Conservation (phyloP, 805 yeast species). For the Pichia nanzhaoensis region DNA sequence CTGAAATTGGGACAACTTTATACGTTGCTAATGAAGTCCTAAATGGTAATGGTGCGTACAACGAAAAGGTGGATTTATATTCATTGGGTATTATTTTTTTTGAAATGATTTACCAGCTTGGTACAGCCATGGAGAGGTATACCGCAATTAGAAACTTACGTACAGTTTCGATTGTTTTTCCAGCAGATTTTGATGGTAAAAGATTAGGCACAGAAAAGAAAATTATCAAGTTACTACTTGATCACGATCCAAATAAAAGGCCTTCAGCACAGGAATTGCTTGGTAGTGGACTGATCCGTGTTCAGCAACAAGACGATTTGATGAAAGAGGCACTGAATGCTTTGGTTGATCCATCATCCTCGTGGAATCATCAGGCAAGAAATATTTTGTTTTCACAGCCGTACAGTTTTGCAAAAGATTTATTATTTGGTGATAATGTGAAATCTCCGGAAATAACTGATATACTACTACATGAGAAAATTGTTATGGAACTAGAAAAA, state of each 20-base stretch:
- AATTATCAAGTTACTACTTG: conserved; percentile 59
- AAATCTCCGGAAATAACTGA: conserved; percentile 33
- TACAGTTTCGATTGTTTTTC: conserved; percentile 54
- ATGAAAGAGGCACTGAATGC: conserved; percentile 83
- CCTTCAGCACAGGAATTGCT: conserved; percentile 75
- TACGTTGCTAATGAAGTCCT: conserved; percentile 89
- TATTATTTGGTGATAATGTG: conserved; percentile 60
- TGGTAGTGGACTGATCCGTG: conserved; percentile 78
- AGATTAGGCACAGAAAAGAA: conserved; percentile 54
- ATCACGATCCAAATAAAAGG: conserved; percentile 71
- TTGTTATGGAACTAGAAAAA: conserved; percentile 51
- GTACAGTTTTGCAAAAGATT: conserved; percentile 75
- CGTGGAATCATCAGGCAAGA: conserved; percentile 91
- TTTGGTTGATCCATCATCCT: conserved; percentile 82
- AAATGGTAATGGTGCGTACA: conserved; percentile 65
- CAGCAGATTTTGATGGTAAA: conserved; percentile 52
- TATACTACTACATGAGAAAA: conserved; percentile 50
- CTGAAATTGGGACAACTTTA: conserved; percentile 89
- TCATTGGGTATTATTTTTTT: conserved; percentile 92
- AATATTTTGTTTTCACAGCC: conserved; percentile 82
- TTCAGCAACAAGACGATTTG: conserved; percentile 82
- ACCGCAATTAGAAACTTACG: conserved; percentile 63
- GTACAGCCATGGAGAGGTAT: conserved; percentile 94
- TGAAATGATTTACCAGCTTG: conserved; percentile 81
- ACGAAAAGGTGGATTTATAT: conserved; percentile 93